Percentiles rank a stretch among this genome's conserved stretches.
Conservation (phyloP, 169 alveolate species). For the Plasmodium knowlesi region DNA sequence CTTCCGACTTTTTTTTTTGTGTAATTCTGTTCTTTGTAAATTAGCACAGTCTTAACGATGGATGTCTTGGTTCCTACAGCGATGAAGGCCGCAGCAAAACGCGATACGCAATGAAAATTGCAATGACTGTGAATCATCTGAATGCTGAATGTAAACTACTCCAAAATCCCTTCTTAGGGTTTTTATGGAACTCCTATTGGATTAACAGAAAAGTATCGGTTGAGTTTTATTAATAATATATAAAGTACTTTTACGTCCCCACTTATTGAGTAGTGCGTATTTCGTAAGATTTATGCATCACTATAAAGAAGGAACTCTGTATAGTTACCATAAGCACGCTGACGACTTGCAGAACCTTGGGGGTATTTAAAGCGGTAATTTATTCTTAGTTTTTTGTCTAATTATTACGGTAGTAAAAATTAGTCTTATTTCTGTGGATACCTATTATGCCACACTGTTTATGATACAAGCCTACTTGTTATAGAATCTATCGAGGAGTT, state of each 20-base stretch:
- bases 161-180: background rate
- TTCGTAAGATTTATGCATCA: background rate
- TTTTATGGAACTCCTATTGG: conserved; percentile 1
- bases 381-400: background rate
- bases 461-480: background rate
- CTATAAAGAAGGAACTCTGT: background rate
- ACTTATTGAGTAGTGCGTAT: background rate
- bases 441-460: background rate
- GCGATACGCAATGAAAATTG: conserved; percentile 10
- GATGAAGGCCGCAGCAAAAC: background rate
- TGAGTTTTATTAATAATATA: background rate
- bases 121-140: background rate
- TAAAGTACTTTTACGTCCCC: background rate
- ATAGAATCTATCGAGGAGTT: background rate
- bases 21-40: no score
- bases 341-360: background rate
- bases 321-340: background rate
- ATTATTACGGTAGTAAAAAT: background rate
- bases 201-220: background rate
- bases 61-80: background rate
- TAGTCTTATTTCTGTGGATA: background rate
- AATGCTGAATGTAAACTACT: background rate
- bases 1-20: no score
- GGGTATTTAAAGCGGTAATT: background rate
- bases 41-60: background rate